phyloP scores from a whole-genome alignment of 345 rosid genomes.

The Cardiospermum halicacabum region DNA sequence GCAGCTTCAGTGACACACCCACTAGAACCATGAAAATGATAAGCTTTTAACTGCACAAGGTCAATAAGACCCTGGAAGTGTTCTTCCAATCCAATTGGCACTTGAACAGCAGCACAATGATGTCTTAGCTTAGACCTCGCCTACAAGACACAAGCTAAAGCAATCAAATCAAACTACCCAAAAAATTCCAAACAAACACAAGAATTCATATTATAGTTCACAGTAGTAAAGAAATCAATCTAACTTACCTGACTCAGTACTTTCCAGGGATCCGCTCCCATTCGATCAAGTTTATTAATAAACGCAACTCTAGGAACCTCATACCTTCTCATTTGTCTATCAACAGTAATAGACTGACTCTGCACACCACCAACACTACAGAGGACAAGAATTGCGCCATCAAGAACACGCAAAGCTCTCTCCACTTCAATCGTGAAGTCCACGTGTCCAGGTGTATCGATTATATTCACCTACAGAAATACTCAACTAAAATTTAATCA shows the following conservation, averaged over 20 bases:
- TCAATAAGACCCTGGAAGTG: slow-evolving; percentile 86
- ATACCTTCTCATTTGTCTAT: slow-evolving; percentile 98
- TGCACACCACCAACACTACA: slow-evolving; percentile 99
- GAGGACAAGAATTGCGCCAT: slow-evolving; percentile 89
- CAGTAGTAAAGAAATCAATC: no score
- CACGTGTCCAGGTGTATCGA: slow-evolving; percentile 97
- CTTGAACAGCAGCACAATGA: slow-evolving; percentile 96
- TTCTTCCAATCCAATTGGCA: slow-evolving; percentile 93
- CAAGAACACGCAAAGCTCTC: slow-evolving; percentile 94
- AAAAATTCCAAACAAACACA: not conserved
- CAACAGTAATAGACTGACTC: slow-evolving; percentile 98
- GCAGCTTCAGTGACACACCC: slow-evolving; percentile 52
- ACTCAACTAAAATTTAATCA: not conserved
- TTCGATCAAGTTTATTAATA: slow-evolving; percentile 96
- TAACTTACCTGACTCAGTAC: slow-evolving; percentile 81
- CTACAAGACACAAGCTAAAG: slow-evolving; percentile 29
- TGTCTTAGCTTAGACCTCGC: slow-evolving; percentile 94
- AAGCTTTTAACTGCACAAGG: slow-evolving; percentile 68
- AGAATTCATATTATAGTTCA: no score
- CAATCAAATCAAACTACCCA: not conserved
- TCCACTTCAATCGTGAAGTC: slow-evolving; percentile 99
- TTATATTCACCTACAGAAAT: slow-evolving; percentile 67
- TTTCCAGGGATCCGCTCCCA: slow-evolving; percentile 99
- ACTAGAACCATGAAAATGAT: slow-evolving; percentile 73
- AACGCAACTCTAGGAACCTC: slow-evolving; percentile 91